These are phyloP conservation scores for Nothophaeocryptopus gaeumannii DNA, from an alignment of 2,329 filamentous ascomycete species.

Conservation along the genomic window DNA sequence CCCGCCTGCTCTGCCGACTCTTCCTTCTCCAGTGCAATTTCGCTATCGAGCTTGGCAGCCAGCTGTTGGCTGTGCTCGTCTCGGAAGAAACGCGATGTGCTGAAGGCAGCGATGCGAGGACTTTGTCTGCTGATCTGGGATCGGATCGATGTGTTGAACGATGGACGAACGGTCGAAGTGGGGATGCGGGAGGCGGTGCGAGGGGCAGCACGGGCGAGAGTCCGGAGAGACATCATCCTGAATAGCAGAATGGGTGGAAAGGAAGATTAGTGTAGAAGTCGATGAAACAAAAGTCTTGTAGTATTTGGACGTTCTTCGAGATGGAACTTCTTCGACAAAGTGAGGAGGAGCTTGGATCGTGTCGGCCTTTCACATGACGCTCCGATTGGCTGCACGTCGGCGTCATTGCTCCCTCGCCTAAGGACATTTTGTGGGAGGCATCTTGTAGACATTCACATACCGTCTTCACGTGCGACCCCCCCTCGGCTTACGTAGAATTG, in stretches of 20 bases:
- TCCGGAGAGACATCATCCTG: constrained; percentile 46
- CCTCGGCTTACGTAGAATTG: too few relatives aligned
- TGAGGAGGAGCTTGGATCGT: constrained; percentile 6
- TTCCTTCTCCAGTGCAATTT: constrained; percentile 79
- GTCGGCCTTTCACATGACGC: neutral
- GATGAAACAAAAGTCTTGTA: neutral
- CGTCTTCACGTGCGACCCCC: too few relatives aligned
- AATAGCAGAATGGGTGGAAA: neutral
- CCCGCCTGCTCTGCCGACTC: constrained; percentile 59
- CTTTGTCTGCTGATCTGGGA: constrained; percentile 20
- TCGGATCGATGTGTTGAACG: constrained; percentile 18
- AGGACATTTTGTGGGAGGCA: neutral
- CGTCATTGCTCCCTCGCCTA: neutral
- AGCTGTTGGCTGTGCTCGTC: constrained; percentile 71
- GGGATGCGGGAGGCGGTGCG: constrained; percentile 43
- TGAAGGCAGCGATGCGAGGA: constrained; percentile 39
- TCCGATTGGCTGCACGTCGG: constrained; percentile 6
- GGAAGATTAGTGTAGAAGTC: neutral
- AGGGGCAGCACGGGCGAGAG: constrained; percentile 45
- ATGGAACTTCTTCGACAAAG: too few relatives aligned
- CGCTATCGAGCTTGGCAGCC: constrained; percentile 77
- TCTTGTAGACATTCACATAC: too few relatives aligned
- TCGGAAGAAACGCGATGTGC: constrained; percentile 40
- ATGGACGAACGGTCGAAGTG: constrained; percentile 38
- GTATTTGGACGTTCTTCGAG: neutral